These are phyloP conservation scores for Albatrellus ellisii DNA, from an alignment of 768 basidiomycete species.

Conservation along the genomic window DNA sequence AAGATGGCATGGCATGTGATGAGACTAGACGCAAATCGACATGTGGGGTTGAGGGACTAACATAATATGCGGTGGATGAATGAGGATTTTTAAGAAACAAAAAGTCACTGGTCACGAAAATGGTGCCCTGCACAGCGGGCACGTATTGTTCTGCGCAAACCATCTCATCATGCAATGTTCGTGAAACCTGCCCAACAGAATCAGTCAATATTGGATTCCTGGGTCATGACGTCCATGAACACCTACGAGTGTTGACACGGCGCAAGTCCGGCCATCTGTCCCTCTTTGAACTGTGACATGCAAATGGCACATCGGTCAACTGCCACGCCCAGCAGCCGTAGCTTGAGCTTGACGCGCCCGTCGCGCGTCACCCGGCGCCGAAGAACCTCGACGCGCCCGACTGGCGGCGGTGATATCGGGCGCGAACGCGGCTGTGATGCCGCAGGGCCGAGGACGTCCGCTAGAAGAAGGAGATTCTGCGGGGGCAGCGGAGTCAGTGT, in stretches of 20 bases:
- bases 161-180: constrained; percentile 11
- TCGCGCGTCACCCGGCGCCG: constrained; percentile 12
- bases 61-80: no score
- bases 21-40: no score
- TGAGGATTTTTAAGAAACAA: no score
- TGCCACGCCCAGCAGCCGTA: constrained; percentile 8
- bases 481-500: not conserved
- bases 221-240: not conserved
- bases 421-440: not conserved
- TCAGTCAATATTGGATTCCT: not conserved
- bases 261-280: constrained; percentile 8
- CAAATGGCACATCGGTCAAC: constrained; percentile 13
- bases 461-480: constrained; percentile 7
- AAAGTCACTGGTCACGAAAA: constrained; percentile 10
- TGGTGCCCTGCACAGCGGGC: constrained; percentile 6
- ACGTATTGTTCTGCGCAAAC: constrained; percentile 6
- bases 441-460: constrained; percentile 1
- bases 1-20: no score
- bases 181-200: constrained; percentile 7
- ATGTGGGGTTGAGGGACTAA: no score
- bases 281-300: constrained; percentile 10
- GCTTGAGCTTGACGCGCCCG: constrained; percentile 14
- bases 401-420: not conserved
- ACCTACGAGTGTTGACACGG: constrained; percentile 13
- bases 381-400: constrained; percentile 8